Base-by-base conservation (phyloP, 768 basidiomycete genomes). In the Xerocomellus amylosporus region DNA sequence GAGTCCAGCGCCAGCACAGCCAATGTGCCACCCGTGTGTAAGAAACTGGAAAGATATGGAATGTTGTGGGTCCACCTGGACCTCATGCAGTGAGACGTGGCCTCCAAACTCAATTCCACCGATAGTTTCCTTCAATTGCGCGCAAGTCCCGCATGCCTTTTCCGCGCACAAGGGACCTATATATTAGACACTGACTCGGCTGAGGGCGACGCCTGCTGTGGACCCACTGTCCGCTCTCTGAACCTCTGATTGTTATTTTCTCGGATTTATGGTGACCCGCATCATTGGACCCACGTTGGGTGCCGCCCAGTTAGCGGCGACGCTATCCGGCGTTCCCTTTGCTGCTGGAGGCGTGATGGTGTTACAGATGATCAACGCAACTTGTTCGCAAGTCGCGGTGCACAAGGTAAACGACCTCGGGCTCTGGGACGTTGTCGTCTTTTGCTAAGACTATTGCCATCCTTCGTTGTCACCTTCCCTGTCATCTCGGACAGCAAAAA, bases 351-450 rank as follows among this genome's bases (percentile, higher is more conserved):
- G 74, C 17, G 77, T 76, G 7, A 65, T 74, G 50, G 55, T 75
- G 0, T 58, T 82, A 9, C 71, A 77, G 55, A 73, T 77, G 51
- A 81, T 84, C 55, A 66, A 70, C n/a, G 53, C 66, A 8, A 55
- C 73, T 19, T 84, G 82, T 58, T 71, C 77, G 8, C 70, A 81
- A 52, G 73, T 83, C 19, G 63, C 72, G 20, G 64, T 75, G 20
- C 75, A 81, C 64, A 83, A 81, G 76, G 83, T 82, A 47, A 53
- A 59, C 44, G 37, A 46, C 55, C 41, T n/a, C n/a, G n/a, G n/a
- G n/a, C n/a, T 51, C 34, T 52, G 17, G 24, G 13, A 33, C 14
- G 9, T 12, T 5, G 14, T 36, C 24, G 1, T 45, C 30, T 51
- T 47, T 34, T 8, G 13, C 61, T 58, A 15, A 58, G 45, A 40